A percentile compares a stretch with the other conserved stretches of the same genome.
phyloP scores from a whole-genome alignment of 1,284 basidiomycete genomes.

The Thelephora terrestris region DNA sequence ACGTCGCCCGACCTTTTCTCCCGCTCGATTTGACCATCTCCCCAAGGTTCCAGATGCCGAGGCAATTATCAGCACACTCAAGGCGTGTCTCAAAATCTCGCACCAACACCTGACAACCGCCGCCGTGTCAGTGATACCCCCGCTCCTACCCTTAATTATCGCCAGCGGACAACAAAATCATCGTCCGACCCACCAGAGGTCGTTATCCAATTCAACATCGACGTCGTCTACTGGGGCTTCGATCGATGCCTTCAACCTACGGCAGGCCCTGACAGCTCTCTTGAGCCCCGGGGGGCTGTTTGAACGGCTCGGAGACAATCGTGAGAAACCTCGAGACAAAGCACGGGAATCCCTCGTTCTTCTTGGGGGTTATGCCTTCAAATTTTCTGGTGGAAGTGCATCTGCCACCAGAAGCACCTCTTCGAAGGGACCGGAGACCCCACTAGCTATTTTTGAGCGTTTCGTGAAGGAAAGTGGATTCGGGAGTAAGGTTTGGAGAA shows the following conservation, averaged over 20 bases:
- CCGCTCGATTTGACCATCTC: conserved; percentile 2
- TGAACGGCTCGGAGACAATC: conserved; percentile 73
- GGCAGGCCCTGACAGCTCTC: conserved; percentile 56
- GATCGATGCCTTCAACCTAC: conserved; percentile 48
- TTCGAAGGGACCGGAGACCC: conserved; percentile 68
- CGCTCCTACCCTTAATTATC: conserved; percentile 53
- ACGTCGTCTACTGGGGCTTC: conserved; percentile 38
- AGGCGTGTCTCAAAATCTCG: conserved; percentile 64
- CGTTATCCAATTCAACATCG: conserved; percentile 36
- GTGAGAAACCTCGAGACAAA: conserved; percentile 62
- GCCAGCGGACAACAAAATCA: conserved; percentile 27
- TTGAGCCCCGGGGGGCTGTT: conserved; percentile 67
- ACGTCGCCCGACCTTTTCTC: conserved; percentile 11
- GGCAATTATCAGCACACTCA: conserved; percentile 55
- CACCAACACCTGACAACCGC: conserved; percentile 78
- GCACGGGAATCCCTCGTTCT: conserved; percentile 68
- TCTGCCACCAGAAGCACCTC: conserved; percentile 39
- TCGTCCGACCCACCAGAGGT: conserved; percentile 21
- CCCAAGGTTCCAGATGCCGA: conserved; percentile 63
- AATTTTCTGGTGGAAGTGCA: conserved; percentile 33
- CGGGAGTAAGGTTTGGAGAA: conserved; percentile 70
- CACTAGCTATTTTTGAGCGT: conserved; percentile 69
- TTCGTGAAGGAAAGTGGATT: conserved; percentile 64
- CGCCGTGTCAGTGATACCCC: conserved; percentile 52
- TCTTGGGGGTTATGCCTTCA: conserved; percentile 63